A percentile compares a stretch with the other conserved stretches of the same genome.
Conservation (phyloP, 106 monocot species). For the Posidonia australis region DNA sequence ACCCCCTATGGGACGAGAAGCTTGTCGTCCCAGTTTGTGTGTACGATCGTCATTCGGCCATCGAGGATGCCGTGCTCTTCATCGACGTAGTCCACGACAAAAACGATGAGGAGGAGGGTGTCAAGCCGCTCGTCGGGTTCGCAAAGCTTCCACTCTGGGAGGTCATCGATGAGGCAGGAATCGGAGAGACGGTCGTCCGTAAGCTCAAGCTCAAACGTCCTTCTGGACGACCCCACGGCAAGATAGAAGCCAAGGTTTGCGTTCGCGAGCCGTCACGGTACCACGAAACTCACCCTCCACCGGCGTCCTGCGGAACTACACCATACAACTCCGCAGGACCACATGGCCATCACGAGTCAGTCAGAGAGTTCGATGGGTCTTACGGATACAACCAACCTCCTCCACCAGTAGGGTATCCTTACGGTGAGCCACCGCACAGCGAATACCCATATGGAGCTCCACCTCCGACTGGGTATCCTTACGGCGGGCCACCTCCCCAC, state of each 20-base stretch:
- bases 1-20: constrained; percentile 69
- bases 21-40: constrained; percentile 25
- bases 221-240: constrained; percentile 63
- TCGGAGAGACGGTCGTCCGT: constrained; percentile 25
- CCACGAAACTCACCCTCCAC: constrained; percentile 26
- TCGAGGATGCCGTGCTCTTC: constrained; percentile 41
- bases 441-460: constrained; percentile 18
- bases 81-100: constrained; percentile 77
- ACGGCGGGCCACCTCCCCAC: constrained; percentile 8
- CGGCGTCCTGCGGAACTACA: background rate
- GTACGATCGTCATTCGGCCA: background rate
- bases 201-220: constrained; percentile 59
- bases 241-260: constrained; percentile 36
- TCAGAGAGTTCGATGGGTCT: constrained; percentile 4
- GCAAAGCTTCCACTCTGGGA: constrained; percentile 53
- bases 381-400: constrained; percentile 12
- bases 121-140: constrained; percentile 84
- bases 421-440: constrained; percentile 11
- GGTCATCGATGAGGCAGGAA: constrained; percentile 46
- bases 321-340: constrained; percentile 16
- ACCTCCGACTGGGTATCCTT: constrained; percentile 15
- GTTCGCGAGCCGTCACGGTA: constrained; percentile 32
- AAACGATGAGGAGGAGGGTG: constrained; percentile 20
- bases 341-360: background rate
- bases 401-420: constrained; percentile 13